Base-by-base conservation (phyloP, 495 filamentous ascomycete genomes). In the Aspergillus steynii region DNA sequence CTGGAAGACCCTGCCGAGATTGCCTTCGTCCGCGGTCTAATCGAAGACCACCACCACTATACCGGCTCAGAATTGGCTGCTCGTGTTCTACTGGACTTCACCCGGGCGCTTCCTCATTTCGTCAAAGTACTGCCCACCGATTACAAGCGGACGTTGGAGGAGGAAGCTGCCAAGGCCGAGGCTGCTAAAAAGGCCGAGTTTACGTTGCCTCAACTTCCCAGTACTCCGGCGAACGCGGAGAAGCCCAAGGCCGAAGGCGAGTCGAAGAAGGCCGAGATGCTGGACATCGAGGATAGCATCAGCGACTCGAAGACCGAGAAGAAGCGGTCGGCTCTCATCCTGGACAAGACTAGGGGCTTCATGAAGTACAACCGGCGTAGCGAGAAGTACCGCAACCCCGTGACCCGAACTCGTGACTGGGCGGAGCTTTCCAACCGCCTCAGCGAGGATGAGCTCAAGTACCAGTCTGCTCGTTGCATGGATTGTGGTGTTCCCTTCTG, bases 401-500 rank as follows among this genome's bases (percentile, higher is more conserved):
- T 89, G 70, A 95, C 94, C 46, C 84, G 95, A 62, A 93, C 86
- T 47, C 91, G 93, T 69, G 95, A 99, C 75, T 99, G 96, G 96
- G 88, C 88, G 29, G 95, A 99, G 77, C 82, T 99, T 27, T 96
- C 91, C 42, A 85, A 84, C 68, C 88, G 95, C 48, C 83, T 99
- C 34, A 91, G 90, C 63, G 95, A 97, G 73, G 96, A 99, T 70
- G 95, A 97, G 78, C 86, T 99, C 63, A 99, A 99, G 81, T 98
- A 96, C 73, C 95, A 99, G 78, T 90, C 95, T 14, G 95, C 95
- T 59, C 92, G 95, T 66, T 99, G 95, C 80, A 99, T 99, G 95
- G 95, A 99, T 82, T 99, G 95, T 66, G 95, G 95, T 86, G 93
- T 99, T 69, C 95, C 95, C 4, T 99, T 99, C 84, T 99, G 95